Base-by-base conservation (phyloP, 495 filamentous ascomycete genomes). In the Rhypophila decipiens region DNA sequence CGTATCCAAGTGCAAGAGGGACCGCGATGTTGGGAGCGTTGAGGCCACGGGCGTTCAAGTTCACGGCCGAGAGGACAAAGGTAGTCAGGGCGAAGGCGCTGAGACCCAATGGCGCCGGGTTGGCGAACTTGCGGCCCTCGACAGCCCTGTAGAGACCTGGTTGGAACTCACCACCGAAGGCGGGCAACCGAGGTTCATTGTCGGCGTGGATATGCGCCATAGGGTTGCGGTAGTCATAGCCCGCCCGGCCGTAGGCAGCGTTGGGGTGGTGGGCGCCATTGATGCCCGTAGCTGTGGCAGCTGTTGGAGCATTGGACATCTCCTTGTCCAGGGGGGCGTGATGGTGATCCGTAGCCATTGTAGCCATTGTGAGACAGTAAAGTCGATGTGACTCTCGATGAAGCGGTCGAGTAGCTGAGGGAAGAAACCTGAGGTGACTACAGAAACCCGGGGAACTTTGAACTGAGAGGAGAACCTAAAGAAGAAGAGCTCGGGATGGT, bases 131-230 rank as follows among this genome's bases (percentile, higher is more conserved):
- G 70, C 88, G 84, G 47, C 73, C 62, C 65, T 81, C 81, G 59
- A 83, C 81, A 24, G 83, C 68, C 66, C 77, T 82, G 77, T 89
- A 96, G 40, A 89, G 80, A 81, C 89, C 93, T 43, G 91, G 91
- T 70, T 97, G 91, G 75, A 95, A 90, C 56, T 93, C 88, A 79
- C 90, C 90, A 65, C 91, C 91, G 65, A 94, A 96, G 66, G 91
- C 86, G 21, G 84, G 86, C 27, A 76, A 89, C 31, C 74, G 66
- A 7, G 70, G 57, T 19, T 77, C 76, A 47, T 82, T 76, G 49
- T 66, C 67, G 39, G 80, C 75, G 71, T 86, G 84, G 60, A 79
- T 69, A 55, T 86, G 80, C 34, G 79, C 80, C 50, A 91, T 78
- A 22, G 88, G 88, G 58, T 85, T 85, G 53, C 74, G 71, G 45